Conservation (phyloP, 441 rosid species). For the Jatropha multifida region DNA sequence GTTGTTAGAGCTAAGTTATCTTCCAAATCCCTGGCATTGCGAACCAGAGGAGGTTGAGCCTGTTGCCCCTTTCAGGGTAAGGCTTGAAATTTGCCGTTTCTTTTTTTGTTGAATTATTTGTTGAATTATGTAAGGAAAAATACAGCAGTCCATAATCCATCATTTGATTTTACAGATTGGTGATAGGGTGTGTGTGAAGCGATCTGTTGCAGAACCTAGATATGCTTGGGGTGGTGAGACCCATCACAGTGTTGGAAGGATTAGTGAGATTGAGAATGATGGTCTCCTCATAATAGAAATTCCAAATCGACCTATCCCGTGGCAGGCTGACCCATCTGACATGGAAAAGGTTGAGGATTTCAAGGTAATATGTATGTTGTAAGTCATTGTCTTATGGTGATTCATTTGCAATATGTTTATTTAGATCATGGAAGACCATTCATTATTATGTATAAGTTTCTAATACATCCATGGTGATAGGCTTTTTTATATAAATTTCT, state of each 20-base stretch:
- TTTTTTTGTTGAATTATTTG: not conserved
- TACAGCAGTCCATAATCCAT: conserved; percentile 1
- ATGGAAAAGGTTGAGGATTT: conserved; percentile 98
- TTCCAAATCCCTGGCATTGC: conserved; percentile 94
- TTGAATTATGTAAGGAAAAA: not conserved
- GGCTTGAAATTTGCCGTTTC: conserved; percentile 19
- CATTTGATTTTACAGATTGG: conserved; percentile 68
- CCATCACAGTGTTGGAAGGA: conserved; percentile 96
- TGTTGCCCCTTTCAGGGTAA: conserved; percentile 90
- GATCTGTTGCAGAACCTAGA: conserved; percentile 99
- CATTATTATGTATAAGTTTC: not conserved
- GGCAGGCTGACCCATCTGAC: conserved; percentile 99
- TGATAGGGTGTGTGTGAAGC: conserved; percentile 90
- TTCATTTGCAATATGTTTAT: not conserved
- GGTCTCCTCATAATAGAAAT: conserved; percentile 94
- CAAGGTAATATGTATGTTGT: conserved; percentile 53
- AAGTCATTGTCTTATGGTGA: not conserved
- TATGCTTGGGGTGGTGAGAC: conserved; percentile 99
- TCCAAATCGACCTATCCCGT: conserved; percentile 81
- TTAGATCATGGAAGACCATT: not conserved
- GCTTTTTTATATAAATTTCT: conserved; percentile 3
- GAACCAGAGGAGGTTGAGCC: conserved; percentile 99
- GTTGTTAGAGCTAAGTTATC: conserved; percentile 87
- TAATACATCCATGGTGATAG: not conserved
- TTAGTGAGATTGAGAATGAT: conserved; percentile 91